Base-by-base conservation (phyloP, 495 filamentous ascomycete species). In the Aspergillus hancockii region DNA sequence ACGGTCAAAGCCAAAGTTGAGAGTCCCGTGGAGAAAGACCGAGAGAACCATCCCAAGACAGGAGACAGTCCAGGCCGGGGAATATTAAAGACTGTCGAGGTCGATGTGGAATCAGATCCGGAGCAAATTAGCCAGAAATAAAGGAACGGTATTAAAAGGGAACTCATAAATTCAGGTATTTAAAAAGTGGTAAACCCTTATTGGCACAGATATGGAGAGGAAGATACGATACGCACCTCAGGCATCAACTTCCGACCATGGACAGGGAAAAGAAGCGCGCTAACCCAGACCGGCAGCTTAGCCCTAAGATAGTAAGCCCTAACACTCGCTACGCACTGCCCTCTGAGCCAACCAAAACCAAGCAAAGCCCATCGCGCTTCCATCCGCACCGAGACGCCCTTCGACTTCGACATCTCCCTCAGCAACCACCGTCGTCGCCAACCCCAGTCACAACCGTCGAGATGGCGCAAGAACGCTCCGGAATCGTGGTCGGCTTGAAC, bases 401-500 rank as follows among this genome's bases (percentile, higher is more conserved):
- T 68, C 52, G 61, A 62, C 58, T 66, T 62, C 65, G 65, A 60
- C 66, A 64, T 66, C 67, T 64, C 68, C 66, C 67, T 66, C 72
- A 74, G 72, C 74, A 78, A 78, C 73, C 71, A 67, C 72, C 63
- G 61, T 65, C 65, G 62, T 68, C 75, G 74, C 71, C 75, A 75
- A 78, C 67, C 25, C 72, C 70, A 59, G 67, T 66, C 54, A 55
- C 68, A 74, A 75, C 69, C 74, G 71, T 73, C 71, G 72, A 76
- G 71, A 88, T 86, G 83, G 81, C 81, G 58, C 79, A 81, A 71
- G 84, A 86, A 77, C 84, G 86, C 72, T 84, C 81, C 76, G 90
- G 90, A 78, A 83, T 96, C 69, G 81, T 85, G 78, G 79, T 87
- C 73, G 93, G 93, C 72, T 74, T 91, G 71, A 96, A 97, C 82